Evolutionary conservation across 805 yeast species (phyloP).

Genomic region (Saccharomyces jurei): DNA sequence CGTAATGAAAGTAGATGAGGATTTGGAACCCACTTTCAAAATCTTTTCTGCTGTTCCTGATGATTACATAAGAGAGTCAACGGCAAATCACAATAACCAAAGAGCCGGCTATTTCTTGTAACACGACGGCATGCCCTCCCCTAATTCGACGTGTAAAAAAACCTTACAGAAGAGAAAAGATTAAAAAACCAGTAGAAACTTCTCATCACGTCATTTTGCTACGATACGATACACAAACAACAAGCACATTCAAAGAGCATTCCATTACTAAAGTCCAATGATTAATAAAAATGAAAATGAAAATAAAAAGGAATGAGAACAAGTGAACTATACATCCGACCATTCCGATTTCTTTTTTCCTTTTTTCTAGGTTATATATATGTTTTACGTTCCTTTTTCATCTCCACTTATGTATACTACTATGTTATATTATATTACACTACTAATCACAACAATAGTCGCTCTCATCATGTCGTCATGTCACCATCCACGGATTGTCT

Average conservation of each 20-base stretch:
- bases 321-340: background rate
- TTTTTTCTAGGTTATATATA: background rate
- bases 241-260: background rate
- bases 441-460: background rate
- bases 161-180: background rate
- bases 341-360: background rate
- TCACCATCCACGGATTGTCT: background rate
- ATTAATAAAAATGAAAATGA: background rate
- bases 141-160: background rate
- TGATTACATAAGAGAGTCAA: conserved; percentile 38
- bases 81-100: conserved; percentile 22
- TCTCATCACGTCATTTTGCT: background rate
- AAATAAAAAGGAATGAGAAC: background rate
- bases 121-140: conserved; percentile 1
- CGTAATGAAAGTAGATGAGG: conserved; percentile 92
- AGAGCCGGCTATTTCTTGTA: conserved; percentile 32
- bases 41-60: conserved; percentile 95
- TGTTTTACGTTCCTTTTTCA: background rate
- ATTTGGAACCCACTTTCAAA: conserved; percentile 78
- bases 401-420: background rate
- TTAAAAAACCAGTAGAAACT: background rate
- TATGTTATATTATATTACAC: background rate
- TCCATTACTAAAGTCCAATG: background rate
- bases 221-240: background rate
- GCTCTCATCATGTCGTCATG: background rate